Conservation (phyloP, 257 asterid genomes). For the Rubia yunnanensis region DNA sequence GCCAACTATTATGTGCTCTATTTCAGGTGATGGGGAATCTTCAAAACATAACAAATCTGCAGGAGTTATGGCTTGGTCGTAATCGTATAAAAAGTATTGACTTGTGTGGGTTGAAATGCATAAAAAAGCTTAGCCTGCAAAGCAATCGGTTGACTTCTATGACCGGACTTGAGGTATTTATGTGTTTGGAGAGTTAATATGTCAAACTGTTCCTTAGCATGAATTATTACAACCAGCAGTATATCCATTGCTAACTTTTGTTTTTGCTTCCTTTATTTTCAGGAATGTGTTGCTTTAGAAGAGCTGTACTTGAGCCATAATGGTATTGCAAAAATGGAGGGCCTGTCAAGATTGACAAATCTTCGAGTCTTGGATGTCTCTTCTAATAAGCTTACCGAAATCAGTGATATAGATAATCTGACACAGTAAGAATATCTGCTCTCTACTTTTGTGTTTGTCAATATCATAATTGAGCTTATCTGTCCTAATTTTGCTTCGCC, state of each 20-base stretch:
- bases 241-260: background rate
- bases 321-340: constrained; percentile 89
- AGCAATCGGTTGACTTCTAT: constrained; percentile 84
- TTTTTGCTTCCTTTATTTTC: constrained; percentile 17
- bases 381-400: constrained; percentile 76
- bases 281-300: constrained; percentile 88
- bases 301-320: constrained; percentile 96
- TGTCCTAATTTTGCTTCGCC: background rate
- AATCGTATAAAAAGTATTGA: constrained; percentile 77
- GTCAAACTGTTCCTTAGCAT: background rate
- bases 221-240: background rate
- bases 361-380: constrained; percentile 87
- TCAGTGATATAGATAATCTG: constrained; percentile 52
- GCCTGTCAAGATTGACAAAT: constrained; percentile 67
- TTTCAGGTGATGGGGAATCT: constrained; percentile 85
- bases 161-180: constrained; percentile 72
- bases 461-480: background rate
- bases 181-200: background rate
- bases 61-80: constrained; percentile 98
- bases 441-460: background rate
- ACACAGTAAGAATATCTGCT: constrained; percentile 33
- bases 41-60: constrained; percentile 47
- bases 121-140: constrained; percentile 93
- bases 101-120: constrained; percentile 83
- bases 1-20: constrained; percentile 13